Evolutionary conservation across 1,284 basidiomycete species (phyloP).

Genomic region (Leccinum subrobustum): DNA sequence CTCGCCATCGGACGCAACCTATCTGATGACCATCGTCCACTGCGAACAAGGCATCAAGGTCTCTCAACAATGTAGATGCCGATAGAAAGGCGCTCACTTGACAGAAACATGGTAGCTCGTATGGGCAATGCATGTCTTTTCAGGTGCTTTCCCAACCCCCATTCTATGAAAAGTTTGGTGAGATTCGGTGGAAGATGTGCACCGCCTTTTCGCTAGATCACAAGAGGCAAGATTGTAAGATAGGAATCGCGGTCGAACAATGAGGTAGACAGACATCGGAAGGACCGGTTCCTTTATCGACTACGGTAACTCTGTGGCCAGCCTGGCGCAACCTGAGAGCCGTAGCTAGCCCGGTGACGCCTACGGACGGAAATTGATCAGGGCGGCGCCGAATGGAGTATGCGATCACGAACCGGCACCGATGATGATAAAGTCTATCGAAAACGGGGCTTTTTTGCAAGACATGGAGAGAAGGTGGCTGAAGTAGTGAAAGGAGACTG

Average conservation of each 20-base stretch:
- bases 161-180: conserved; percentile 49
- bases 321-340: conserved; percentile 47
- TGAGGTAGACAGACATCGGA: conserved; percentile 17
- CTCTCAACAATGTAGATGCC: neutral
- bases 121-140: conserved; percentile 32
- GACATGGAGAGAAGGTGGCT: conserved; percentile 14
- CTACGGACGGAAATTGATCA: conserved; percentile 21
- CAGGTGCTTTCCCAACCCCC: conserved; percentile 48
- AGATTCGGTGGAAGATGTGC: conserved; percentile 54
- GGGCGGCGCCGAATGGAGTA: neutral
- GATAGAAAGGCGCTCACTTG: conserved; percentile 16
- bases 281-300: conserved; percentile 41
- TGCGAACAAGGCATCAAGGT: conserved; percentile 21
- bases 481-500: neutral
- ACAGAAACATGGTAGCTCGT: conserved; percentile 27
- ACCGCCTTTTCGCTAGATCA: conserved; percentile 36
- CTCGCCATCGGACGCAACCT: conserved; percentile 50
- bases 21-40: conserved; percentile 45
- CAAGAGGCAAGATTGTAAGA: neutral
- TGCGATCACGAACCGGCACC: conserved; percentile 40
- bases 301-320: conserved; percentile 50
- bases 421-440: conserved; percentile 47
- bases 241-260: neutral
- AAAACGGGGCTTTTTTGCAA: conserved; percentile 29
- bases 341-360: conserved; percentile 48